Evolutionary conservation across 2,329 filamentous ascomycete species (phyloP).

Genomic region (Exophiala alcalophila): DNA sequence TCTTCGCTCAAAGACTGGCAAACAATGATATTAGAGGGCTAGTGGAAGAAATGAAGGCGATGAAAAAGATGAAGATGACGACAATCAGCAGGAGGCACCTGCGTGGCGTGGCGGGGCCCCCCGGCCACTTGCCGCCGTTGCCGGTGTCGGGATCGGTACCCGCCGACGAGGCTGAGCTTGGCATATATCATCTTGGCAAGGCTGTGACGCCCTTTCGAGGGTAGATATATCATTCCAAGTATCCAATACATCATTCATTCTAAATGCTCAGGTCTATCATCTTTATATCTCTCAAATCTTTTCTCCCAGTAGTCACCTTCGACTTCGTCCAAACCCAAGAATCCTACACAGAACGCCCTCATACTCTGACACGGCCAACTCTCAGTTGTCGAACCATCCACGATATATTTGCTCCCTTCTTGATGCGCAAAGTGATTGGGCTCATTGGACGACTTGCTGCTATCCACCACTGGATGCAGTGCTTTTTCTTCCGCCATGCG

Average conservation of each 20-base stretch:
- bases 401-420: conserved; percentile 18
- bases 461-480: no score
- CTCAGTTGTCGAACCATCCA: not conserved
- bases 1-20: no score
- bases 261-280: conserved; percentile 11
- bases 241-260: not conserved
- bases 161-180: conserved; percentile 7
- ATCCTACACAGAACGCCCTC: conserved; percentile 15
- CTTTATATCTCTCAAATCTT: conserved; percentile 14
- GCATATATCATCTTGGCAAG: conserved; percentile 13
- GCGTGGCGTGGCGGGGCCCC: no score
- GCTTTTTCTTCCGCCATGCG: conserved; percentile 19
- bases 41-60: not conserved
- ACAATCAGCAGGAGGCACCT: not conserved
- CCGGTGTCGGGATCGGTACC: no score
- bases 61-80: not conserved
- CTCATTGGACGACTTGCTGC: not conserved
- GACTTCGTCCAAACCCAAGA: conserved; percentile 15
- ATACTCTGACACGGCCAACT: conserved; percentile 17
- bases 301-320: conserved; percentile 18
- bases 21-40: no score
- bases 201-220: conserved; percentile 1
- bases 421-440: conserved; percentile 13
- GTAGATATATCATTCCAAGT: not conserved
- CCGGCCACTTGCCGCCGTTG: not conserved